Conservation (phyloP, 2,329 filamentous ascomycete genomes). For the Phaeosphaeria sp. region DNA sequence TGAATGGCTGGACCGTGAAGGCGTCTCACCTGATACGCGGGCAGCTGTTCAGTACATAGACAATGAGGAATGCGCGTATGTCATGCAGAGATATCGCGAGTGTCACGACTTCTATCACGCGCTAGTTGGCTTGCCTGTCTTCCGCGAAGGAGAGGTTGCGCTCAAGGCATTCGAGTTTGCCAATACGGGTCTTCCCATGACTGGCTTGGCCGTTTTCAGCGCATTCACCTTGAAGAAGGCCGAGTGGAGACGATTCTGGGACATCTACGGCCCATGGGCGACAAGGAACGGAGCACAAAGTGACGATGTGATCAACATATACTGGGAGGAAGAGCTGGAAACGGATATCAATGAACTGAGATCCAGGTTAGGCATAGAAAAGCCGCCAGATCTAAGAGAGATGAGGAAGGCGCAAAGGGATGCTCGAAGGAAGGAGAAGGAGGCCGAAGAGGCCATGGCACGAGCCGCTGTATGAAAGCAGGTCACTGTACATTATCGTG, state of each 20-base stretch:
- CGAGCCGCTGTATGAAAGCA: slow-evolving; percentile 21
- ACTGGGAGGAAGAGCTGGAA: slow-evolving; percentile 95
- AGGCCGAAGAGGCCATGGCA: slow-evolving; percentile 46
- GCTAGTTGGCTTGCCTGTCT: slow-evolving; percentile 85
- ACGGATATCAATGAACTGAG: slow-evolving; percentile 81
- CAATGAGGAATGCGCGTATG: slow-evolving; percentile 94
- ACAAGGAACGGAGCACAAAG: slow-evolving; percentile 78
- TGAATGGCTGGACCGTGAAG: slow-evolving; percentile 90
- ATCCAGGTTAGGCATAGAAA: slow-evolving; percentile 79
- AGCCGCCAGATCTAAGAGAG: slow-evolving; percentile 81
- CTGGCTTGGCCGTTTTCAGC: slow-evolving; percentile 82
- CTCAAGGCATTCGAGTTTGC: slow-evolving; percentile 97
- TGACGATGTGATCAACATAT: slow-evolving; percentile 90
- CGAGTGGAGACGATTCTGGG: slow-evolving; percentile 72
- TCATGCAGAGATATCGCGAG: slow-evolving; percentile 97
- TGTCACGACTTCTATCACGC: slow-evolving; percentile 99
- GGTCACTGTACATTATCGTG: not conserved
- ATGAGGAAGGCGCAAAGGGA: slow-evolving; percentile 75
- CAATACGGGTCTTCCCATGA: slow-evolving; percentile 95
- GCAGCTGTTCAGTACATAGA: slow-evolving; percentile 87
- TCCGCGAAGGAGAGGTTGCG: slow-evolving; percentile 96
- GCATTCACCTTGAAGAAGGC: slow-evolving; percentile 67
- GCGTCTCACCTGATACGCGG: slow-evolving; percentile 90
- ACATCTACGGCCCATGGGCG: slow-evolving; percentile 88
- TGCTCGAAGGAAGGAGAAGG: slow-evolving; percentile 71